Conservation (phyloP, 1,139 yeast genomes). For the Sugiyamaella grinbergsii region DNA sequence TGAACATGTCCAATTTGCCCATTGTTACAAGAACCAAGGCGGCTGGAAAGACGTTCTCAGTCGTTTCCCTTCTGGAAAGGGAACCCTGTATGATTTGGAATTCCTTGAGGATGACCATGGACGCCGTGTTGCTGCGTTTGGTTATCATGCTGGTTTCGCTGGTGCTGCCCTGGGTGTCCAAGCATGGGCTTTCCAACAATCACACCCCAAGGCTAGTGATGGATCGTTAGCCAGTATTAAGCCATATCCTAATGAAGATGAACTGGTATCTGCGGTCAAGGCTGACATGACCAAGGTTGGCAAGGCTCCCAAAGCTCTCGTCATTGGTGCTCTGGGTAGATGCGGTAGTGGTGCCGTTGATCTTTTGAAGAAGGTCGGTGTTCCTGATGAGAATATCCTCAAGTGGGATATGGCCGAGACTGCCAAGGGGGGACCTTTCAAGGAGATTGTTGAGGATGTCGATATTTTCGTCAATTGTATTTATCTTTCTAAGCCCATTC, state of each 20-base stretch:
- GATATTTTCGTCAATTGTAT: conserved; percentile 96
- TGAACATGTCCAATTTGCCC: conserved; percentile 97
- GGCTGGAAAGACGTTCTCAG: conserved; percentile 93
- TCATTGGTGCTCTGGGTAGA: conserved; percentile 97
- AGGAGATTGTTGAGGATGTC: conserved; percentile 72
- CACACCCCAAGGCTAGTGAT: conserved; percentile 55
- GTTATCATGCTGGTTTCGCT: conserved; percentile 98
- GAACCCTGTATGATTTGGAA: conserved; percentile 88
- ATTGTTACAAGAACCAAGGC: conserved; percentile 94
- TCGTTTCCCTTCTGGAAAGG: conserved; percentile 90
- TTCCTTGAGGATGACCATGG: conserved; percentile 92
- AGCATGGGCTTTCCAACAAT: conserved; percentile 92
- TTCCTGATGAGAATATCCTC: conserved; percentile 78
- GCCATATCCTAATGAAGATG: conserved; percentile 81
- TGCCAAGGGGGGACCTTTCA: conserved; percentile 94
- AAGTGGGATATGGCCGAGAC: conserved; percentile 99
- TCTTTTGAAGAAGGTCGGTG: conserved; percentile 76
- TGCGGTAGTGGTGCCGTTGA: conserved; percentile 99
- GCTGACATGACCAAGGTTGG: conserved; percentile 65
- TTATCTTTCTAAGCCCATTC: conserved; percentile 87
- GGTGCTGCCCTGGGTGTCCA: conserved; percentile 96
- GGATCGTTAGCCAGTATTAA: conserved; percentile 64
- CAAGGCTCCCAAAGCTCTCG: conserved; percentile 72
- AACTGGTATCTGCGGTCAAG: conserved; percentile 66
- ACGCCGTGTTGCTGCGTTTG: conserved; percentile 98